These are phyloP conservation scores for Boletus rex-veris DNA, from an alignment of 768 basidiomycete species.

Conservation along the genomic window DNA sequence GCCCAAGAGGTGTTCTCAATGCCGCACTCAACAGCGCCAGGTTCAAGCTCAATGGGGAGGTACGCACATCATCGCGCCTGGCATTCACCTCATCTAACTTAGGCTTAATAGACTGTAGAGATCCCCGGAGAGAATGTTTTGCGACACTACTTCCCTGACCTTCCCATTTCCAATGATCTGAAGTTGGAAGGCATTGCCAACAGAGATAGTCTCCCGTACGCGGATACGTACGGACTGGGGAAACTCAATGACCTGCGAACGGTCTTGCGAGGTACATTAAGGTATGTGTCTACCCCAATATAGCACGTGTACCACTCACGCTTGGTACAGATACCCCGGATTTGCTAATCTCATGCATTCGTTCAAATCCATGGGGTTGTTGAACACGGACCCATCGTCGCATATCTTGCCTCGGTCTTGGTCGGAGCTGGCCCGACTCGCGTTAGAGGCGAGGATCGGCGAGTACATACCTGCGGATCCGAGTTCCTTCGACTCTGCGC, in stretches of 20 bases:
- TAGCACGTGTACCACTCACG: background rate
- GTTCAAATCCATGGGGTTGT: conserved; percentile 67
- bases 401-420: conserved; percentile 21
- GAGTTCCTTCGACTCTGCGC: conserved; percentile 34
- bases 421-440: conserved; percentile 38
- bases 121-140: conserved; percentile 57
- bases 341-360: conserved; percentile 71
- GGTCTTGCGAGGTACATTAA: conserved; percentile 79
- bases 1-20: conserved; percentile 77
- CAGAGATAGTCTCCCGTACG: conserved; percentile 73
- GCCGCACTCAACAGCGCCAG: conserved; percentile 73
- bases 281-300: conserved; percentile 39
- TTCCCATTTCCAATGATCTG: conserved; percentile 62
- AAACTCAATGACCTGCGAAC: conserved; percentile 46
- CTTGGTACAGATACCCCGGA: conserved; percentile 66
- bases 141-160: conserved; percentile 53
- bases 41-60: conserved; percentile 58
- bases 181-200: conserved; percentile 84
- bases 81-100: background rate
- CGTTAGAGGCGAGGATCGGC: conserved; percentile 30
- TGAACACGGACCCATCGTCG: conserved; percentile 38
- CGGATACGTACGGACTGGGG: conserved; percentile 57
- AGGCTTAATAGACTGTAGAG: conserved; percentile 36
- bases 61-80: conserved; percentile 27
- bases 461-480: conserved; percentile 28